These are phyloP conservation scores for Fraxinus sp. DNA, from an alignment of 305 asterid species.

Conservation along the genomic window DNA sequence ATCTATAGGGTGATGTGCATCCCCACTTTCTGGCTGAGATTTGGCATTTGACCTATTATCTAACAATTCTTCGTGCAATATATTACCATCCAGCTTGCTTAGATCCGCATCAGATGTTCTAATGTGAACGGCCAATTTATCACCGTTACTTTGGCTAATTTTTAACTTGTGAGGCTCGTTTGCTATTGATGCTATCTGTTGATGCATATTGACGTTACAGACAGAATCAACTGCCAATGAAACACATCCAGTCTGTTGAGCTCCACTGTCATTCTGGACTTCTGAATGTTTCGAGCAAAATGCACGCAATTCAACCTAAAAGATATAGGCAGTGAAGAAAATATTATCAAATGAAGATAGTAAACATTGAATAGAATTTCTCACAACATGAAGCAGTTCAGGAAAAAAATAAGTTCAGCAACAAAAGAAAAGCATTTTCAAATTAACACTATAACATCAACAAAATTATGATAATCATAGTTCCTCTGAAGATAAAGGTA, in stretches of 20 bases:
- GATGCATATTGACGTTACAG: slow-evolving; percentile 30
- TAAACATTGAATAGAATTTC: background rate
- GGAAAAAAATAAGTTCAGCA: slow-evolving; percentile 7
- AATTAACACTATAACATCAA: background rate
- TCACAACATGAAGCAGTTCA: background rate
- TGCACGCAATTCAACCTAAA: slow-evolving; percentile 92
- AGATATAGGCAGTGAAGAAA: slow-evolving; percentile 21
- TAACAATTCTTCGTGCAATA: slow-evolving; percentile 34
- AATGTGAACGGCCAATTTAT: slow-evolving; percentile 29
- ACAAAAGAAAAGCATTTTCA: background rate
- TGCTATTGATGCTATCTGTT: slow-evolving; percentile 18
- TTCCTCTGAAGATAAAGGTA: background rate
- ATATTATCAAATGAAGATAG: slow-evolving; percentile 9
- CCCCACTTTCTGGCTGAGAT: slow-evolving; percentile 43
- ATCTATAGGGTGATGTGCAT: slow-evolving; percentile 34
- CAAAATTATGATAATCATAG: slow-evolving; percentile 1
- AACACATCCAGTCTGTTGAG: slow-evolving; percentile 42
- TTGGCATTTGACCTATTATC: slow-evolving; percentile 39
- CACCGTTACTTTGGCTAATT: slow-evolving; percentile 37
- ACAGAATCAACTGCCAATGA: slow-evolving; percentile 48
- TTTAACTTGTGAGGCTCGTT: slow-evolving; percentile 34
- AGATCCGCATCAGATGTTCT: slow-evolving; percentile 38
- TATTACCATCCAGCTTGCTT: slow-evolving; percentile 44
- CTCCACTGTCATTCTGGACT: slow-evolving; percentile 41
- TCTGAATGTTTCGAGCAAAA: slow-evolving; percentile 93